A percentile compares a stretch with the other conserved stretches of the same genome.
phyloP scores from a whole-genome alignment of 2,329 filamentous ascomycete species.

The Fusarium secorum region DNA sequence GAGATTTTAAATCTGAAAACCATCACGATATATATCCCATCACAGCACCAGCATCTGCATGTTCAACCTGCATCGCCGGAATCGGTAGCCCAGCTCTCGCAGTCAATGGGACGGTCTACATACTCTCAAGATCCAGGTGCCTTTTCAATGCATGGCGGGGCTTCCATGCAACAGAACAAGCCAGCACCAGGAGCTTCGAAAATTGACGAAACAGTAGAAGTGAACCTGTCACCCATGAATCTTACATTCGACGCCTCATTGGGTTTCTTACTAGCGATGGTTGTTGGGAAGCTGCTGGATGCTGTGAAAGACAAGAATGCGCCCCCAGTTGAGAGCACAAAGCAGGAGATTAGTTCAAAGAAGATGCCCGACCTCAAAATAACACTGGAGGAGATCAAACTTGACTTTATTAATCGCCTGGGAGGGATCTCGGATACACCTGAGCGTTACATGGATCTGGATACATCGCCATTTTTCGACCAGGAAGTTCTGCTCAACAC shows the following conservation, averaged over 20 bases:
- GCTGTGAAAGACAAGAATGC: slow-evolving; percentile 48
- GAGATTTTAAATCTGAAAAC: slow-evolving; percentile 60
- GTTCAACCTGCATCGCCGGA: slow-evolving; percentile 44
- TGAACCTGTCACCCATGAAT: slow-evolving; percentile 60
- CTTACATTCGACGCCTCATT: slow-evolving; percentile 65
- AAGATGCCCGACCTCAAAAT: slow-evolving; percentile 53
- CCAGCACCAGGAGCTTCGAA: background rate
- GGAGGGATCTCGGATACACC: slow-evolving; percentile 60
- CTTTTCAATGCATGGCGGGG: slow-evolving; percentile 59
- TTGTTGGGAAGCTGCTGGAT: slow-evolving; percentile 58
- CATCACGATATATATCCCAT: slow-evolving; percentile 64
- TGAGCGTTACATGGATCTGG: slow-evolving; percentile 56
- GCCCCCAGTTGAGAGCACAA: background rate
- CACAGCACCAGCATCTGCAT: slow-evolving; percentile 55
- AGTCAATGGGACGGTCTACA: slow-evolving; percentile 49
- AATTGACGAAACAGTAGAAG: slow-evolving; percentile 52
- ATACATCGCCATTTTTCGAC: slow-evolving; percentile 51
- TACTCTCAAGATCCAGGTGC: slow-evolving; percentile 67
- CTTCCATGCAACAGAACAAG: slow-evolving; percentile 13
- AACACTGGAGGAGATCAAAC: slow-evolving; percentile 57
- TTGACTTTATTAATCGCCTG: slow-evolving; percentile 65
- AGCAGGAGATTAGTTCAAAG: slow-evolving; percentile 20
- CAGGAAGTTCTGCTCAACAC: slow-evolving; percentile 62
- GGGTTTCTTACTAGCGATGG: slow-evolving; percentile 62
- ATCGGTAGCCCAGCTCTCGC: slow-evolving; percentile 41